These are phyloP conservation scores for Colletotrichum endophyticum DNA, from an alignment of 2,329 filamentous ascomycete genomes.

Conservation along the genomic window DNA sequence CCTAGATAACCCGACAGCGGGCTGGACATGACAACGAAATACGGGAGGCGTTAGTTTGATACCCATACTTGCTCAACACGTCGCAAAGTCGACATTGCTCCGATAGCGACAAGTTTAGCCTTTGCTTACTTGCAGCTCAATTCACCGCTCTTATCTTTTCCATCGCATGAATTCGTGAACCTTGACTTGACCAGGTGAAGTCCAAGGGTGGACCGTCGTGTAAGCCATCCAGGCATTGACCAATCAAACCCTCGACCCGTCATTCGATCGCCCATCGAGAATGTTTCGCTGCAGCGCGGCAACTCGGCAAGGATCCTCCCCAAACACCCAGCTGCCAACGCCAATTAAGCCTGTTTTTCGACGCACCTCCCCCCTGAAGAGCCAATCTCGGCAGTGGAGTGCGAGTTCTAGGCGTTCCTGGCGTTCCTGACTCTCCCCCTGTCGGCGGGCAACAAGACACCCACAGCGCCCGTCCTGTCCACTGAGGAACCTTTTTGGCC, in stretches of 20 bases:
- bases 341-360: slow-evolving; percentile 16
- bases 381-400: slow-evolving; percentile 15
- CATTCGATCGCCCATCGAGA: not conserved
- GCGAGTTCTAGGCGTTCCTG: not conserved
- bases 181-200: not conserved
- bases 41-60: not conserved
- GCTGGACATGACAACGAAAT: not conserved
- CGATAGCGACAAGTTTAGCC: not conserved
- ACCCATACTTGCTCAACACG: not conserved
- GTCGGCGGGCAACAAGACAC: not conserved
- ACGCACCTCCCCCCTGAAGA: not conserved
- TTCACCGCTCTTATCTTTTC: not conserved
- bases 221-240: not conserved
- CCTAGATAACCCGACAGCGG: not conserved
- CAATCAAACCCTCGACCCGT: not conserved
- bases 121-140: not conserved
- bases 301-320: not conserved
- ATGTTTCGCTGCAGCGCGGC: not conserved
- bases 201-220: not conserved
- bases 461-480: not conserved
- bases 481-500: not conserved
- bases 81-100: not conserved
- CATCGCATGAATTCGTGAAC: not conserved
- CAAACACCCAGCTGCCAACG: not conserved
- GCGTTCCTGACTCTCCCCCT: not conserved